Evolutionary conservation across 306 rosid species (phyloP), one percentile per base, ranked within the genome.

Genomic region (Prunus mongolica): DNA sequence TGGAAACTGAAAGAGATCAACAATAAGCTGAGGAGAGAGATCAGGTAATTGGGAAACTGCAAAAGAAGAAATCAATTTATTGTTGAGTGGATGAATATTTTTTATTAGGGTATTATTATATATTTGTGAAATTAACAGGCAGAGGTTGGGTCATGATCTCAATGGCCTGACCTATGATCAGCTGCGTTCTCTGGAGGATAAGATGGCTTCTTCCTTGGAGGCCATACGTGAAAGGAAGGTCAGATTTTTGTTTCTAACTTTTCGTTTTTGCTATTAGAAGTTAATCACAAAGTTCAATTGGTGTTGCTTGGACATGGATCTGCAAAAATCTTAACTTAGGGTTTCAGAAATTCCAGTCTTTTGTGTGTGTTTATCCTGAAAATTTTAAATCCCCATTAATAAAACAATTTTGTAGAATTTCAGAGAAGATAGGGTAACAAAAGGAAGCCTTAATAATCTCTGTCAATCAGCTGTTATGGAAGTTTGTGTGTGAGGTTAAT

Each of bases 141-240:
- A 88, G 74, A 90, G 97, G 85, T 45, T 86, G 58, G 97, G 97
- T 52, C 82, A 85, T 61, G 96, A 93, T 75, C 63, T 86, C 76
- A 77, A 70, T 12, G 86, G 79, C 56, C 75, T 89, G 74, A 84
- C 73, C 82, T 73, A 68, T n/a, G 79, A 72, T 24, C 90, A 93
- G 68, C 86, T 93, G 11, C 75, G 55, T 8, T 75, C 28, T 81
- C 95, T 93, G 76, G 96, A 91, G 81, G 76, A 79, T 2, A 82
- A 73, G 72, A 78, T 89, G 77, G 65, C 63, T 61, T 25, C 85
- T 81, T 74, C 98, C 57, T 67, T 86, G 51, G 83, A 57, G 0
- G 67, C 67, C 71, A 85, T 93, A 63, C 94, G 96, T 41, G 83
- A 81, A 1, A 49, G 91, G 75, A 93, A 89, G 94, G 98, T 93